Base-by-base conservation (phyloP, 1,284 basidiomycete species). In the Ustilago xerochloae region DNA sequence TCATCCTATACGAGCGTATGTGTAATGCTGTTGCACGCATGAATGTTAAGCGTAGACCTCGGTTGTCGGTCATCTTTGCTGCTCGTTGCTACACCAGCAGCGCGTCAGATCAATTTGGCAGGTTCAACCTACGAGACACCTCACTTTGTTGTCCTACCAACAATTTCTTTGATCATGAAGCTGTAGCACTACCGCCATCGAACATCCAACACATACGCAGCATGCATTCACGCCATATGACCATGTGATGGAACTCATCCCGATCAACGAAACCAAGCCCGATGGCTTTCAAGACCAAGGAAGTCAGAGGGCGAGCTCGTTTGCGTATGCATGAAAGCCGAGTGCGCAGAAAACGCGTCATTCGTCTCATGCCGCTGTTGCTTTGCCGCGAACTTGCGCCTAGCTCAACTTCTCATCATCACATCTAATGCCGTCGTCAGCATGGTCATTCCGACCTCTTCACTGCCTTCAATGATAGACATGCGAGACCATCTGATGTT, bases 191-290 rank as follows among this genome's bases (percentile, higher is more conserved):
- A 13, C 26, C 41, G 16, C 20, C 41, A 43, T 43, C 41, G 38
- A 57, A 57, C 53, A 63, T 57, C 61, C 61, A 63, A 39, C 53
- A 32, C 8, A 20, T 32, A 45, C 51, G 30, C 29, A 43, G 18
- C 38, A n/a, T 43, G 38, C 38, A 52, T 43, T 24, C 12, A 24
- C 8, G 22, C 41, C 20, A 43, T 6, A 39, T 18, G 38, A 39
- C 10, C 9, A 24, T 43, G 20, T n/a, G n/a, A n/a, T n/a, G n/a
- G n/a, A n/a, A n/a, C n/a, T n/a, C n/a, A n/a, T n/a, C 41, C 38
- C 41, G 41, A 43, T 43, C 41, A 16, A 4, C 22, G 22, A 16
- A 13, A 24, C 8, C 26, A 12, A 10, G 22, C 41, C 41, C 24
- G 41, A 43, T 43, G 22, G 16, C 26, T 20, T 8, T 4, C 16